Conservation (phyloP, 352 stramenopile genomes). For the Blastocystis sp. region DNA sequence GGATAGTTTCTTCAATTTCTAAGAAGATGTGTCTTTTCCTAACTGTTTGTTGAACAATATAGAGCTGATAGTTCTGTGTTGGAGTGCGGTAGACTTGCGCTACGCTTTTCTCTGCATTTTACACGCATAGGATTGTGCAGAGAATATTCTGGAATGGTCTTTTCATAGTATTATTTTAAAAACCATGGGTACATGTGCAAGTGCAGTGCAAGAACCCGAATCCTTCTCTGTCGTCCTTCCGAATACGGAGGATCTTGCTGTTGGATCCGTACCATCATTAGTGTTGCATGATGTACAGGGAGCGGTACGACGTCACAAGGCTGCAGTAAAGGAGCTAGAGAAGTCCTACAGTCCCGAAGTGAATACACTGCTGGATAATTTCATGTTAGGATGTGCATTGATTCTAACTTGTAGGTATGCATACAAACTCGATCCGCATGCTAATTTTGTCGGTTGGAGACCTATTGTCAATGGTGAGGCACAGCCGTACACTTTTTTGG, state of each 20-base stretch:
- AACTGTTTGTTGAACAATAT: neutral
- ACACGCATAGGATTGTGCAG: no score
- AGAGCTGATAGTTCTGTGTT: no score
- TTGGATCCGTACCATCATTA: neutral
- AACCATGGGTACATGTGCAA: neutral
- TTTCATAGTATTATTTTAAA: no score
- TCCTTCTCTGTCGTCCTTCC: conserved; percentile 6
- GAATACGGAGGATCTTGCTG: neutral
- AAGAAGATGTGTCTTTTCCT: neutral
- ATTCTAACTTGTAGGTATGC: neutral
- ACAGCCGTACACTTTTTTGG: conserved; percentile 31
- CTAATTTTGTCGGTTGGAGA: conserved; percentile 48
- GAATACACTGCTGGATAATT: conserved; percentile 33
- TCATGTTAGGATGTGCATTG: neutral
- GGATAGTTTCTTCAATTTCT: neutral
- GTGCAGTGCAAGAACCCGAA: neutral
- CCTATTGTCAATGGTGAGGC: conserved; percentile 38
- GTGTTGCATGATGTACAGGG: neutral
- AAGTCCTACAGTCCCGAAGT: conserved; percentile 36
- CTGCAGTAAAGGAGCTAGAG: neutral
- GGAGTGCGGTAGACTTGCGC: no score
- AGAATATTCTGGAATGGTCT: no score
- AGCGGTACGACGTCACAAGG: neutral
- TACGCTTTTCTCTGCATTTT: no score
- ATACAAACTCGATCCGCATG: neutral